Conservation (phyloP, 805 yeast species). For the Candida ulmi region DNA sequence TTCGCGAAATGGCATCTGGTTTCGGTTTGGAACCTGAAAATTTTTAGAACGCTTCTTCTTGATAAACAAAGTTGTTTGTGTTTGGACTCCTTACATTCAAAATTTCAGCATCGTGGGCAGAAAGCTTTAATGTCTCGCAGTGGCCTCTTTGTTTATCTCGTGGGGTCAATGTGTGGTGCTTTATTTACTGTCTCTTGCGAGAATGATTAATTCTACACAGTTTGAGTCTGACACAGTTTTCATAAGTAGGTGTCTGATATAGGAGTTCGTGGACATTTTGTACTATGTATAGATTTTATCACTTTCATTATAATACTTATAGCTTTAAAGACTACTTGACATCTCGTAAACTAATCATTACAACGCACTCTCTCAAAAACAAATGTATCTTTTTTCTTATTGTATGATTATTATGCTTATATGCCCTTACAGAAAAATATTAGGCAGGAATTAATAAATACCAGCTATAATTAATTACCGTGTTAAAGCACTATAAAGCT, state of each 20-base stretch:
- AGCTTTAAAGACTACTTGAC: too few species aligned
- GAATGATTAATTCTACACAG: slow-evolving; percentile 23
- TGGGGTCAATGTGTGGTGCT: background rate
- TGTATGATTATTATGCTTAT: too few species aligned
- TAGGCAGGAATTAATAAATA: too few species aligned
- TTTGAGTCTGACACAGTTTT: slow-evolving; percentile 25
- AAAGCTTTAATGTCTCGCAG: background rate
- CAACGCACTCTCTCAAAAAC: too few species aligned
- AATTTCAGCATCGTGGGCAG: slow-evolving; percentile 3
- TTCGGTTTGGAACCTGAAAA: too few species aligned
- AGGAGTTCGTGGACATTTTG: slow-evolving; percentile 26
- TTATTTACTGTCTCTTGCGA: slow-evolving; percentile 12
- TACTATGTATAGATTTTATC: background rate
- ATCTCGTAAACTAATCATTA: too few species aligned
- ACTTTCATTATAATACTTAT: background rate
- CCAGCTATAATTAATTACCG: too few species aligned
- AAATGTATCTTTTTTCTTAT: too few species aligned
- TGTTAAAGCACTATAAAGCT: too few species aligned
- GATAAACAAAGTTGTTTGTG: background rate
- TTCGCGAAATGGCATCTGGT: too few species aligned
- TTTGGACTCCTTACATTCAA: slow-evolving; percentile 1
- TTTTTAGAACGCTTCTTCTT: background rate
- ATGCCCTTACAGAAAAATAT: too few species aligned
- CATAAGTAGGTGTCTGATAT: slow-evolving; percentile 25
- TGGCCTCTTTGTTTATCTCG: background rate